Evolutionary conservation across 495 filamentous ascomycete species (phyloP), one percentile per base, ranked within the genome.

Genomic region (Hyaloscypha variabilis): DNA sequence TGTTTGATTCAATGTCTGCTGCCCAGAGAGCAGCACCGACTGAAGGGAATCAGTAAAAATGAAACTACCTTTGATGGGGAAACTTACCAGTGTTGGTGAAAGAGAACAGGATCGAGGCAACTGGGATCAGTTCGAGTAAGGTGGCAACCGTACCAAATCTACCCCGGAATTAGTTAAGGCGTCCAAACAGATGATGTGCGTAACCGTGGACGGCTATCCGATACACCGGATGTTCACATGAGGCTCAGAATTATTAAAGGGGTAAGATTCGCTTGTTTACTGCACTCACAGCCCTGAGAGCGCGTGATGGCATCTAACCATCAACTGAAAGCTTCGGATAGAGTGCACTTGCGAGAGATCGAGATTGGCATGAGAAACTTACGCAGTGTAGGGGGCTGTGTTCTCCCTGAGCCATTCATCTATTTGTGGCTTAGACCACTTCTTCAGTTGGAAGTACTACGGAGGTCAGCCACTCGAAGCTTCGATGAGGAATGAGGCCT

Each of bases 21-120:
- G 95, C 94, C 93, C 93, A 99, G 29, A 99, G 79, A 23, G 93
- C 95, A 26, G 95, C 95, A 1, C 94, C 95, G 57, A 94, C 81
- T 80, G 51, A 65, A 61, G 58, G 17, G 13, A 21, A 39, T 24
- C 17, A 30, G 26, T 29, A 17, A 28, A 29, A 23, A 50, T 25
- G 39, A 57, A 29, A 63, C 52, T 59, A 24, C 21, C 25, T 8
- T 24, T 4, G 6, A 14, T 19, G 25, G 25, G 2, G 29, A 29
- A 42, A 23, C 79, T 67, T 77, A 81, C 83, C 91, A 11, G 91
- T 89, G 74, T 96, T 97, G 2, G 92, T 97, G 69, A 96, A 97
- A 10, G 90, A 79, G 74, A 97, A 97, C 50, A 92, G 80, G 50
- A 97, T 89, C 4, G 91, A 94, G 17, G 83, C 83, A 58, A 97